Evolutionary conservation across 495 filamentous ascomycete species (phyloP).

Genomic region (Xylaria palmicola): DNA sequence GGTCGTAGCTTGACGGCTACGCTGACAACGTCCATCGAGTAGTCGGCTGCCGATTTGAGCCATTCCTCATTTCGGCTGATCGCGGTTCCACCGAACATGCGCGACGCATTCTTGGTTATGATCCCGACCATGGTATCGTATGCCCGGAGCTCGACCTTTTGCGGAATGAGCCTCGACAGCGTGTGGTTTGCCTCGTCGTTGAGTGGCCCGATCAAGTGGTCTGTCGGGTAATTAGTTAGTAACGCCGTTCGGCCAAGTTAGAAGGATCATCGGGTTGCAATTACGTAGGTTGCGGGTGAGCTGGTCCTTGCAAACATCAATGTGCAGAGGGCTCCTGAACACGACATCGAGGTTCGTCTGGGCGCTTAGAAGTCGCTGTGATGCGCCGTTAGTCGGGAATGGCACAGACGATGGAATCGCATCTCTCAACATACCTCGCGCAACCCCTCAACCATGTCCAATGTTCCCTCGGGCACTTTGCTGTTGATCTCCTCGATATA

Average conservation of each 20-base stretch:
- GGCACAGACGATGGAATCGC: neutral
- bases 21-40: slow-evolving; percentile 42
- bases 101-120: slow-evolving; percentile 42
- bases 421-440: slow-evolving; percentile 7
- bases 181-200: slow-evolving; percentile 16
- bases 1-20: slow-evolving; percentile 38
- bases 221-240: neutral
- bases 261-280: neutral
- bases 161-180: slow-evolving; percentile 13
- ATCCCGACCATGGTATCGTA: slow-evolving; percentile 30
- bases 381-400: neutral
- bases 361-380: slow-evolving; percentile 15
- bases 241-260: neutral
- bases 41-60: slow-evolving; percentile 46
- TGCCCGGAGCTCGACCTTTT: slow-evolving; percentile 14
- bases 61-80: slow-evolving; percentile 44
- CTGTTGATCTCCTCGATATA: slow-evolving; percentile 23
- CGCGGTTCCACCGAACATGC: slow-evolving; percentile 42
- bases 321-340: slow-evolving; percentile 18
- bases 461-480: slow-evolving; percentile 15
- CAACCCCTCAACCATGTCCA: slow-evolving; percentile 21
- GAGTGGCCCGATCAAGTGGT: slow-evolving; percentile 15
- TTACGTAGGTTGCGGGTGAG: slow-evolving; percentile 19
- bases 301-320: slow-evolving; percentile 20
- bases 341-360: slow-evolving; percentile 22